phyloP scores from a whole-genome alignment of 1,284 basidiomycete species.

The Pterulicium gracile region DNA sequence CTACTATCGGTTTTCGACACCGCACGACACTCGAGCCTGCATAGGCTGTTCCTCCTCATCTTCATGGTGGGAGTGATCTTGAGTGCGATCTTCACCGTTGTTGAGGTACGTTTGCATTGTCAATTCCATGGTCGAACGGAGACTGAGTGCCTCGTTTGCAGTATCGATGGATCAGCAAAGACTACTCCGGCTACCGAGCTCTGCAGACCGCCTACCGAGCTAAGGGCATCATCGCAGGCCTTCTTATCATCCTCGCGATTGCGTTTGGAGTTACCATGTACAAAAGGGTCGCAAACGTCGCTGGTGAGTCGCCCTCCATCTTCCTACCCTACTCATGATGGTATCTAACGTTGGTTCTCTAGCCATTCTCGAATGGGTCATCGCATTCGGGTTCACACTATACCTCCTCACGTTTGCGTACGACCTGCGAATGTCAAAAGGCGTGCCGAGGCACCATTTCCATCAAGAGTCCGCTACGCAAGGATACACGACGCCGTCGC shows the following conservation, averaged over 20 bases:
- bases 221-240: constrained; percentile 47
- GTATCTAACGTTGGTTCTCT: constrained; percentile 2
- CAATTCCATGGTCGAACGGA: not conserved
- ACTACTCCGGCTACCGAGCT: constrained; percentile 33
- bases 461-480: too few relatives aligned
- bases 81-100: constrained; percentile 58
- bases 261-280: constrained; percentile 47
- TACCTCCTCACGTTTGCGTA: constrained; percentile 59
- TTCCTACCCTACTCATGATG: too few relatives aligned
- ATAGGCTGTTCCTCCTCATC: constrained; percentile 51
- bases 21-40: constrained; percentile 33
- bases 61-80: constrained; percentile 55
- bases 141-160: constrained; percentile 14
- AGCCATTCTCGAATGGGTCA: constrained; percentile 64
- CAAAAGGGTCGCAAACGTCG: constrained; percentile 25
- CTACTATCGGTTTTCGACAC: constrained; percentile 63
- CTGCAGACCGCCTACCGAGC: constrained; percentile 46
- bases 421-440: constrained; percentile 49
- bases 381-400: constrained; percentile 60
- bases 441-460: constrained; percentile 29
- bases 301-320: too few relatives aligned
- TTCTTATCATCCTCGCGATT: constrained; percentile 49
- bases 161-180: constrained; percentile 56
- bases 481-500: too few relatives aligned
- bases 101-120: constrained; percentile 36